These are phyloP conservation scores for Cunninghamia lanceolata DNA, from an alignment of 75 land plant genomes.

Conservation along the genomic window DNA sequence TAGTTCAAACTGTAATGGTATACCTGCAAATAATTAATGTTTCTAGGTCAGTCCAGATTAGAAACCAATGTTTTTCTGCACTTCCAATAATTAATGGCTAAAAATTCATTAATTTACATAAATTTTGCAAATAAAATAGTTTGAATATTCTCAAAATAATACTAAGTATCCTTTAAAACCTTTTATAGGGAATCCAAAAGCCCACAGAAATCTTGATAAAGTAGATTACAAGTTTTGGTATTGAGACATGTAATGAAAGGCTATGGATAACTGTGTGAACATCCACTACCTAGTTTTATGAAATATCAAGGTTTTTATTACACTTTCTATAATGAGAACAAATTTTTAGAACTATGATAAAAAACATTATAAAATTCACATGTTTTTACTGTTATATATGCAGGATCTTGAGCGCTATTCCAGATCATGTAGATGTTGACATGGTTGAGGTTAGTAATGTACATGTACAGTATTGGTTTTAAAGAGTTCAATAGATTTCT, in stretches of 20 bases:
- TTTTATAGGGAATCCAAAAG: too few species aligned
- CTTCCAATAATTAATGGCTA: background rate
- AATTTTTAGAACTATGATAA: background rate
- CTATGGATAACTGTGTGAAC: background rate
- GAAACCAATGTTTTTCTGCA: background rate
- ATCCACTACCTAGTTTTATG: background rate
- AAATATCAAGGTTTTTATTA: background rate
- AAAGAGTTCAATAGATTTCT: background rate
- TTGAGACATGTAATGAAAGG: background rate
- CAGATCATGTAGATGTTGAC: constrained; percentile 84
- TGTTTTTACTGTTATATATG: constrained; percentile 13
- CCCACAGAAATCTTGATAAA: background rate
- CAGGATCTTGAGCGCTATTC: constrained; percentile 91
- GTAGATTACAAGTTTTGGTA: background rate
- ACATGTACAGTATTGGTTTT: background rate
- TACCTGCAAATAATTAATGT: background rate
- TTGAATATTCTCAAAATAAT: too few species aligned
- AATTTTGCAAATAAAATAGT: background rate
- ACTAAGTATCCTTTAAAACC: too few species aligned
- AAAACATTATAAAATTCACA: background rate
- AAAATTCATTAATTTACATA: background rate
- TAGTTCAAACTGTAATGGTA: background rate
- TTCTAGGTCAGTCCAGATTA: background rate
- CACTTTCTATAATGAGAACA: background rate
- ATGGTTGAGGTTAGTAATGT: constrained; percentile 74